Evolutionary conservation across 495 filamentous ascomycete genomes (phyloP).

Genomic region (Penicillium lagena): DNA sequence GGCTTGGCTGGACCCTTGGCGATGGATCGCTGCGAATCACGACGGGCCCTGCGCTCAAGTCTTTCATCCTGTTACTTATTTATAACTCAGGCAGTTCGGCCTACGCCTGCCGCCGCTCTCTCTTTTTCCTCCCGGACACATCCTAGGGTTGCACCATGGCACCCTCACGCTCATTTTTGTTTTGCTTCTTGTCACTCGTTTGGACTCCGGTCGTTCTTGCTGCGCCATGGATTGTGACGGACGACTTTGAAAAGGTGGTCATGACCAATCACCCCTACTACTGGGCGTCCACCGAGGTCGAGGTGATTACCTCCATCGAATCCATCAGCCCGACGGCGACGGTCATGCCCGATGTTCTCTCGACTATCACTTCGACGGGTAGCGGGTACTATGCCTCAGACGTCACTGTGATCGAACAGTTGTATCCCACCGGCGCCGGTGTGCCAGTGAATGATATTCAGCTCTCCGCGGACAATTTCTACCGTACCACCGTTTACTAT

Average conservation of each 20-base stretch:
- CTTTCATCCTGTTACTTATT: too few species aligned
- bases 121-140: too few species aligned
- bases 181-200: slow-evolving; percentile 14
- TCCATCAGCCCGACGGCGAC: slow-evolving; percentile 19
- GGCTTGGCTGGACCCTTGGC: too few species aligned
- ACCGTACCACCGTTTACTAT: slow-evolving; percentile 21
- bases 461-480: slow-evolving; percentile 2
- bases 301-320: slow-evolving; percentile 9
- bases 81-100: too few species aligned
- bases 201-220: slow-evolving; percentile 16
- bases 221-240: slow-evolving; percentile 28
- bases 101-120: too few species aligned
- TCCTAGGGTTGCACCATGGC: slow-evolving; percentile 7
- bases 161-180: slow-evolving; percentile 15
- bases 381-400: slow-evolving; percentile 8
- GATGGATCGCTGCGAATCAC: too few species aligned
- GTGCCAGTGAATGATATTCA: slow-evolving; percentile 4
- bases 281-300: slow-evolving; percentile 1
- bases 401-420: slow-evolving; percentile 26
- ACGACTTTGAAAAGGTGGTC: slow-evolving; percentile 13
- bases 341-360: slow-evolving; percentile 22
- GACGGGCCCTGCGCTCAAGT: too few species aligned
- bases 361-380: slow-evolving; percentile 20
- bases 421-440: slow-evolving; percentile 24
- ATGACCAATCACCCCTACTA: slow-evolving; percentile 5